Evolutionary conservation across 108 stramenopile species (phyloP), one percentile per base, ranked within the genome.

Genomic region (Bacterosira constricta): DNA sequence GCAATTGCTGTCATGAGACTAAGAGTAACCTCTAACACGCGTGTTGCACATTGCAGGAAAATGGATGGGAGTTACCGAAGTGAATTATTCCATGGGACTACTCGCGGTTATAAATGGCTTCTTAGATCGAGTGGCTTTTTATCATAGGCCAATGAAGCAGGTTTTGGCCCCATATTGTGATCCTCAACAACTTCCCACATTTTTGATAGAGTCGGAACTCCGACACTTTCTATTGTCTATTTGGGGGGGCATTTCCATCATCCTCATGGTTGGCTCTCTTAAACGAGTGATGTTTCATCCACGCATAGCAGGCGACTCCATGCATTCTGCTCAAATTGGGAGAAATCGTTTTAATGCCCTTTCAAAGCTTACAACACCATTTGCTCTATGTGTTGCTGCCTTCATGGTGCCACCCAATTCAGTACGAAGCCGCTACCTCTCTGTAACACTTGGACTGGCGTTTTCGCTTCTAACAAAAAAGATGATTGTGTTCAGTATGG

Each of bases 401-500:
- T 68, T 87, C 26, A 2, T 75, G 9, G 61, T 86, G 4, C 82
- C 83, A 21, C 59, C 73, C 15, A 38, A 46, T 12, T 53, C 25
- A 13, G 58, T 79, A 38, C 65, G 75, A 45, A 71, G 82, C 15
- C 58, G 89, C 8, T 82, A 73, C 30, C 62, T 87, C 1, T 76
- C 73, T 15, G 69, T 90, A 2, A 57, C 80, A 11, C 44, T 84
- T 34, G 93, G 93, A 11, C 56, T 90, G 34, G 71, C 74, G 11
- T 85, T 85, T 51, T 91, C 88, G 10, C 73, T 87, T 45, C 51
- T 94, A 1, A 95, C 90, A 9, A 92, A 89, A 69, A 95, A 95
- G 62, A 88, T 90, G 77, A 92, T 94, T 73, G 82, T 89, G 13
- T 94, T 83, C 71, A 78, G 76, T 44, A 94, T 94, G 93, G 90